These are phyloP conservation scores for Tylopilus felleus DNA, from an alignment of 768 basidiomycete genomes.

Conservation along the genomic window DNA sequence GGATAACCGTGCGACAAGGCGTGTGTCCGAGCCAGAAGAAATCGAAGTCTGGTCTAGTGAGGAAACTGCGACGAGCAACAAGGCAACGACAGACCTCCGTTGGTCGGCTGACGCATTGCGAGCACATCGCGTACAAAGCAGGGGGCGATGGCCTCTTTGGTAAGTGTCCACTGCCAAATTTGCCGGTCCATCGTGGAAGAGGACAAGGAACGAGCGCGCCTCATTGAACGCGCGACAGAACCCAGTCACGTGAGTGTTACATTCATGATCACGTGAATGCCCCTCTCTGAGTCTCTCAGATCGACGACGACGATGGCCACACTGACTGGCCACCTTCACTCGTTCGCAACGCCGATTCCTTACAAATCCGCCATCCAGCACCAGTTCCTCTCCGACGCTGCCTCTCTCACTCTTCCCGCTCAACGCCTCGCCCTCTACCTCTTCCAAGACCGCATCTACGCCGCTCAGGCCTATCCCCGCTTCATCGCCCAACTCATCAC, in stretches of 20 bases:
- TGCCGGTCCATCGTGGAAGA: constrained; percentile 14
- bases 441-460: constrained; percentile 72
- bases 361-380: constrained; percentile 53
- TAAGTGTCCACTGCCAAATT: constrained; percentile 52
- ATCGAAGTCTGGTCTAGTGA: constrained; percentile 41
- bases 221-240: too few relatives aligned
- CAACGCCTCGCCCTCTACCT: constrained; percentile 58
- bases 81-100: constrained; percentile 26
- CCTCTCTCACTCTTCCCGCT: constrained; percentile 46
- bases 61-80: background rate
- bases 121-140: constrained; percentile 56
- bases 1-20: constrained; percentile 61
- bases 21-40: constrained; percentile 71
- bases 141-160: constrained; percentile 49
- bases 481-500: constrained; percentile 67
- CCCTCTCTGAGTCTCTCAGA: background rate
- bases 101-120: constrained; percentile 38
- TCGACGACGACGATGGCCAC: constrained; percentile 1
- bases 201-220: too few relatives aligned
- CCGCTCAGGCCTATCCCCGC: constrained; percentile 68
- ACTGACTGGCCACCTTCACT: constrained; percentile 34
- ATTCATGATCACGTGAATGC: background rate
- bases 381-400: constrained; percentile 58
- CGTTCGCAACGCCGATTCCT: constrained; percentile 32
- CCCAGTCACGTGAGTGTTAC: too few relatives aligned